Evolutionary conservation across 192 early-diverging fungal species (phyloP).

Genomic region (Obelidium mucronatum): DNA sequence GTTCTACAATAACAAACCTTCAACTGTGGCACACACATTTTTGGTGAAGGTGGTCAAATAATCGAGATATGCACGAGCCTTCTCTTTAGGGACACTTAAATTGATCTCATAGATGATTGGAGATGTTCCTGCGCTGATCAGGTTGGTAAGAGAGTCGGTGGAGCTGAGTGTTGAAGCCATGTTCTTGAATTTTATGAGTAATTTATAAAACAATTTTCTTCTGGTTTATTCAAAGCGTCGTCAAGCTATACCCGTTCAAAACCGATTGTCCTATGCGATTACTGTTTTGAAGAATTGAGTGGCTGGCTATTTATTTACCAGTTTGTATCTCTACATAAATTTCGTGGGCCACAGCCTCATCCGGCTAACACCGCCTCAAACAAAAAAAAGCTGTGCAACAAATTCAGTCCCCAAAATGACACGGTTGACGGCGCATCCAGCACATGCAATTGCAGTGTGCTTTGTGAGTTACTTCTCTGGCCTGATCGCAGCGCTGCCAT

Average conservation of each 20-base stretch:
- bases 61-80: constrained; percentile 51
- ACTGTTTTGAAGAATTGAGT: no score
- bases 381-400: no score
- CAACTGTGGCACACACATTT: constrained; percentile 22
- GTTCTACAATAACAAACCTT: constrained; percentile 39
- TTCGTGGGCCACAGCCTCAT: no score
- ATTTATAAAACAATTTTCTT: no score
- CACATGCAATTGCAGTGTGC: background rate
- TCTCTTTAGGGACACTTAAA: constrained; percentile 60
- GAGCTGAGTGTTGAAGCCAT: background rate
- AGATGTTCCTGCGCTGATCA: constrained; percentile 32
- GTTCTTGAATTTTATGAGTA: no score
- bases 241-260: no score
- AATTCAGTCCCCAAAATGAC: no score
- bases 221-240: no score
- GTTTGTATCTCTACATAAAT: no score
- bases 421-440: background rate
- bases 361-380: no score
- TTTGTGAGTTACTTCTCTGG: background rate
- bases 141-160: constrained; percentile 34
- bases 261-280: no score
- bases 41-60: constrained; percentile 56
- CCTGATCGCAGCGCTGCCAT: constrained; percentile 1
- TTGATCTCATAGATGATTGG: constrained; percentile 64
- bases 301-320: no score